phyloP scores from a whole-genome alignment of 2,329 filamentous ascomycete genomes.

The Rhynchosporium graminicola region DNA sequence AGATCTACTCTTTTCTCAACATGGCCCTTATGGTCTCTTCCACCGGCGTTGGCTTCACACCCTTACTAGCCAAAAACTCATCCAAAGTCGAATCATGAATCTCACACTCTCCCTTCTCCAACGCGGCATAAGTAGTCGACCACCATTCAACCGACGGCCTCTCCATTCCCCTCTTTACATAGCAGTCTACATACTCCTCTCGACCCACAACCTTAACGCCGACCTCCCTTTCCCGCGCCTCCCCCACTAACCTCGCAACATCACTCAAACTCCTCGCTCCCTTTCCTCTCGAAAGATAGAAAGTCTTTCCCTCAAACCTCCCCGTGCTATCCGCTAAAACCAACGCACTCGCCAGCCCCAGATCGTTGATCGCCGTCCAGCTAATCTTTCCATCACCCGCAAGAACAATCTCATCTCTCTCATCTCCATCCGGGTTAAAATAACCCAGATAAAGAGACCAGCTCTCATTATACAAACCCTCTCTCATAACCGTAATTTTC shows the following conservation, averaged over 20 bases:
- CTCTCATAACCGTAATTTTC: conserved; percentile 32
- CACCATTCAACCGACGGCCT: conserved; percentile 31
- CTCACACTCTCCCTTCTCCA: conserved; percentile 30
- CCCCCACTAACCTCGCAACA: conserved; percentile 26
- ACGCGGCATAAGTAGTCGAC: conserved; percentile 29
- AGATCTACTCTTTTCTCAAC: neutral
- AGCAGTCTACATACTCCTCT: conserved; percentile 31
- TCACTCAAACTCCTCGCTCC: conserved; percentile 25
- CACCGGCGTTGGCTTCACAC: conserved; percentile 21
- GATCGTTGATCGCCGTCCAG: conserved; percentile 34
- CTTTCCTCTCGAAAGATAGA: conserved; percentile 25
- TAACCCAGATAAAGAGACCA: conserved; percentile 37
- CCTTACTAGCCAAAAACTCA: conserved; percentile 24
- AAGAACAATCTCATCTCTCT: conserved; percentile 32
- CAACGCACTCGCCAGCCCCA: conserved; percentile 32
- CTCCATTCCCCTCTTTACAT: conserved; percentile 28
- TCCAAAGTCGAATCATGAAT: conserved; percentile 31
- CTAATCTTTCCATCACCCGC: conserved; percentile 34
- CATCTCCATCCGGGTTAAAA: conserved; percentile 24
- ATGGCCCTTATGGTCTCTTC: conserved; percentile 28
- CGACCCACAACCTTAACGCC: conserved; percentile 25
- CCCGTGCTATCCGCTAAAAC: conserved; percentile 25
- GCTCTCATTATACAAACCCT: conserved; percentile 36
- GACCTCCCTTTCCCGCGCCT: conserved; percentile 22
- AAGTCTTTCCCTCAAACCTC: conserved; percentile 27